Base-by-base conservation (phyloP, 2,329 filamentous ascomycete genomes). In the Xylariomycetidae sp. region DNA sequence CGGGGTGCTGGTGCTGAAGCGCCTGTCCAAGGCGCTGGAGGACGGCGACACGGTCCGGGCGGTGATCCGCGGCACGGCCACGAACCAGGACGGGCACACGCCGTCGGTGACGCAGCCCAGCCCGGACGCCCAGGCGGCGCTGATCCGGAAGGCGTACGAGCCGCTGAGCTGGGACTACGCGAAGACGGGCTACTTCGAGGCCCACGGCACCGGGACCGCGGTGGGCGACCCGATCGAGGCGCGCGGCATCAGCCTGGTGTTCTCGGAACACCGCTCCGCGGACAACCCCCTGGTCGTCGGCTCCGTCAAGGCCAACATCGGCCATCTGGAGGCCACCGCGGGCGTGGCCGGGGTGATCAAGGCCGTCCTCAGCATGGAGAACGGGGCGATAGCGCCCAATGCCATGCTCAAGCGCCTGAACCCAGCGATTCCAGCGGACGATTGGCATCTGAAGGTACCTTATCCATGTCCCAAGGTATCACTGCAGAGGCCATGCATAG, bases 1-100 rank as follows among this genome's bases (percentile, higher is more conserved):
- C 10, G 59, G 44, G 1, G 48, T 57, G 9, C 32, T 70, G 6
- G 29, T 67, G 2, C 38, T 72, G 2, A 70, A 70, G 46, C 53
- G 53, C 0, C 46, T 70, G 0, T 50, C 53, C 3, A 56, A 62
- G 28, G 68, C 68, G 2, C 33, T 67, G 4, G 40, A 44, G 10
- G 63, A 64, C 25, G 58, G 59, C 7, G 61, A 70, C 43, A 49
- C 47, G 0, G 49, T 58, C 17, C 48, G 47, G 13, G 52, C 42
- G 10, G 41, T 59, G 4, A 52, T 63, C 17, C 50, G 53, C 4
- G 55, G 45, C 3, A 54, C 51, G 0, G 52, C 43, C 2, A 35
- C 52, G n/a, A 61, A 60, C 36, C 46, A 49, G n/a, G 63, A 68
- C 36, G 66, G 66, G 4, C 50, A 37, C 0, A 48, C 49, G 6